phyloP scores from a whole-genome alignment of 1,139 yeast species.

The Pichia cactophila region DNA sequence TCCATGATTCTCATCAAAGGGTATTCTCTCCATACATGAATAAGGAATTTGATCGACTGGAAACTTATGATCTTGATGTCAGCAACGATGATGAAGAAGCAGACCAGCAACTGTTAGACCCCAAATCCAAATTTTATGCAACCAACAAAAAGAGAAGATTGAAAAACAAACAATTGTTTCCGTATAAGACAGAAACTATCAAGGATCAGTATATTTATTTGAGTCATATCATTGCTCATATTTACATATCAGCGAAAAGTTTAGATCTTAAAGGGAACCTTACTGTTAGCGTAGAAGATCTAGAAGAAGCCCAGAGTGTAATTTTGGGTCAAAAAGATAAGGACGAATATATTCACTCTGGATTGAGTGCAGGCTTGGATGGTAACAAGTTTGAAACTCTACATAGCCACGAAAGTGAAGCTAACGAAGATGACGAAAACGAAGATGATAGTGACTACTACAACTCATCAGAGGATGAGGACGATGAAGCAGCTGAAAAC shows the following conservation, averaged over 20 bases:
- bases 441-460: constrained; percentile 36
- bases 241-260: constrained; percentile 72
- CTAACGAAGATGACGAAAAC: constrained; percentile 35
- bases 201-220: constrained; percentile 68
- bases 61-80: constrained; percentile 47
- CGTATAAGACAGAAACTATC: constrained; percentile 67
- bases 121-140: constrained; percentile 49
- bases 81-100: constrained; percentile 43
- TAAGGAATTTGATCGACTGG: constrained; percentile 19
- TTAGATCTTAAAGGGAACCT: constrained; percentile 70
- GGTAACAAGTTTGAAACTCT: constrained; percentile 35
- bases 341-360: constrained; percentile 12
- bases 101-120: constrained; percentile 37
- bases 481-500: constrained; percentile 25
- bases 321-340: constrained; percentile 10
- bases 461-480: constrained; percentile 32
- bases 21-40: constrained; percentile 4
- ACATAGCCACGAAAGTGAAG: constrained; percentile 35
- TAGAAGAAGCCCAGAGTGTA: constrained; percentile 21
- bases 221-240: constrained; percentile 68
- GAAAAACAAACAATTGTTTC: constrained; percentile 56
- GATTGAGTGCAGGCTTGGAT: constrained; percentile 7
- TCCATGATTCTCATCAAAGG: neutral
- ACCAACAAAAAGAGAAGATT: constrained; percentile 46
- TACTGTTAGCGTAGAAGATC: constrained; percentile 51